Conservation (phyloP, 2,329 filamentous ascomycete genomes). For the Ilyonectria robusta region DNA sequence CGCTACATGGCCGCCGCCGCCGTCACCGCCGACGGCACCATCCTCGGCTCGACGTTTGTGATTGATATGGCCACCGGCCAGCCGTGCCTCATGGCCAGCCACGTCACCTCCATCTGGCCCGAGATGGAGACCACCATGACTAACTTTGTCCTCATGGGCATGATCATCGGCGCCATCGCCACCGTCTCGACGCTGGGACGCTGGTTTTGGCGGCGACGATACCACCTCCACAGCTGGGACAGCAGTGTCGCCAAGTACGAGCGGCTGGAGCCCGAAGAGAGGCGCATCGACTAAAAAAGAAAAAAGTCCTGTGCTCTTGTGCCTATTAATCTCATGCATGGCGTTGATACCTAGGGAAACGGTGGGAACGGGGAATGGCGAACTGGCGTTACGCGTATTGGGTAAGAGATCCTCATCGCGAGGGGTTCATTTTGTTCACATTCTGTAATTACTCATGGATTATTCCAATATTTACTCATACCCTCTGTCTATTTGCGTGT, state of each 20-base stretch:
- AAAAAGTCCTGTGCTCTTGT: background rate
- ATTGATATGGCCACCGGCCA: conserved; percentile 46
- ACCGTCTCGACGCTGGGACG: conserved; percentile 22
- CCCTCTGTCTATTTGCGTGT: background rate
- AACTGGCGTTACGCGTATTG: conserved; percentile 13
- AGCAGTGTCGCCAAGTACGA: conserved; percentile 28
- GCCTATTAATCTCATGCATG: conserved; percentile 7
- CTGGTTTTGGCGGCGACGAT: conserved; percentile 29
- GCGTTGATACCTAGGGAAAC: conserved; percentile 31
- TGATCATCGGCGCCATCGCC: conserved; percentile 7
- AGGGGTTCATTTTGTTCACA: background rate
- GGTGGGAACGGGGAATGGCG: conserved; percentile 3
- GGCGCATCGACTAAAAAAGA: conserved; percentile 35
- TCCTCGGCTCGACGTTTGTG: conserved; percentile 47
- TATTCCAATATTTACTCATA: background rate
- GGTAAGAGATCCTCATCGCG: background rate
- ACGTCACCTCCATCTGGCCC: conserved; percentile 39
- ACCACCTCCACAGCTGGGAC: conserved; percentile 25
- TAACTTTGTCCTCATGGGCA: conserved; percentile 22
- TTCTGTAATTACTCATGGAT: background rate
- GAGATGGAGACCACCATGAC: conserved; percentile 10
- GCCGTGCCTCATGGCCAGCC: conserved; percentile 42
- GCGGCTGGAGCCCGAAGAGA: conserved; percentile 32
- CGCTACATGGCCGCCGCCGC: conserved; percentile 48
- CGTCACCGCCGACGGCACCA: conserved; percentile 39